These are phyloP conservation scores for Apiospora phragmitis DNA, from an alignment of 2,329 filamentous ascomycete genomes.

Conservation along the genomic window DNA sequence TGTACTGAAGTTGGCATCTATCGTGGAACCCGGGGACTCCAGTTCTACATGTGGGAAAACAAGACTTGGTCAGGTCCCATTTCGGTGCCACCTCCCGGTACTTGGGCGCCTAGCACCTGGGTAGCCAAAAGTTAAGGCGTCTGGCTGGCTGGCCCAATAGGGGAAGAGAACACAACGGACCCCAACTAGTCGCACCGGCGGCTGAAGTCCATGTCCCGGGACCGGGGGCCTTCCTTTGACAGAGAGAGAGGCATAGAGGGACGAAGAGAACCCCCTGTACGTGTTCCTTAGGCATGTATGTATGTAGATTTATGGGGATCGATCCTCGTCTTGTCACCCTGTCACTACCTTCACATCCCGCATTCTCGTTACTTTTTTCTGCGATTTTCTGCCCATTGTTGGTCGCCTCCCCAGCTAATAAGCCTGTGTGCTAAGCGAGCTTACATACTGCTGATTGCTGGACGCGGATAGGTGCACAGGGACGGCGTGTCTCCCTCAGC, in stretches of 20 bases:
- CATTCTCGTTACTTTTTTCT: constrained; percentile 3
- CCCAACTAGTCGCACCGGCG: neutral
- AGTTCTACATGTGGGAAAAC: constrained; percentile 1
- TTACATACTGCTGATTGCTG: neutral
- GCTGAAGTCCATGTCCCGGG: neutral
- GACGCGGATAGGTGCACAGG: neutral
- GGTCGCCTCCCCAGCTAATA: neutral
- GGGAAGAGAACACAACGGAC: neutral
- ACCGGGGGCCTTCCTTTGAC: neutral
- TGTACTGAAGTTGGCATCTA: neutral
- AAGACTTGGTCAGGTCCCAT: neutral
- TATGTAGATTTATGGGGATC: constrained; percentile 2
- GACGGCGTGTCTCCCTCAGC: neutral
- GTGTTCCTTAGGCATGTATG: neutral
- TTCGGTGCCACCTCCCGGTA: neutral
- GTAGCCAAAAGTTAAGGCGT: neutral
- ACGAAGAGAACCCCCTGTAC: neutral
- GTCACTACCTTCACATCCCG: constrained; percentile 1
- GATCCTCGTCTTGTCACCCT: constrained; percentile 6
- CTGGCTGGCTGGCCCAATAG: neutral
- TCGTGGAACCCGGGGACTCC: neutral
- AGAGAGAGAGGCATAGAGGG: neutral
- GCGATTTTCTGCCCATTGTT: neutral
- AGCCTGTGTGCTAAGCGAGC: neutral
- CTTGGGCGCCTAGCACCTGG: neutral